Base-by-base conservation (phyloP, 2,329 filamentous ascomycete genomes). In the Pestalotiopsis sp. region DNA sequence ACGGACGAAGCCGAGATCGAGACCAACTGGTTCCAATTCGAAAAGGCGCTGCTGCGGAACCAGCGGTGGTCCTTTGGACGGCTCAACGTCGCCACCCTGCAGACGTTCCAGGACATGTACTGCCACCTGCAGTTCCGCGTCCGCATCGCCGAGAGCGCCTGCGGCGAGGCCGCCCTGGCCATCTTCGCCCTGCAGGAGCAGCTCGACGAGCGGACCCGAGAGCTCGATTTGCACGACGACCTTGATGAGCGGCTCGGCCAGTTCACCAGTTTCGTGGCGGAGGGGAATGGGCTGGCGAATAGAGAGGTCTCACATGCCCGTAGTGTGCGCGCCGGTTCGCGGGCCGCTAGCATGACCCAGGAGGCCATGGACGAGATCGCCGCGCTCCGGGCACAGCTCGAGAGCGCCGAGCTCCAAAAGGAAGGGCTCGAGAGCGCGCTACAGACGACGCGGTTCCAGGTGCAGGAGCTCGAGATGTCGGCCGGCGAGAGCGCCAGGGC, bases 41-140 rank as follows among this genome's bases (percentile, higher is more conserved):
- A 62, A 36, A 62, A 62, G 31, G n/a, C 25, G 3, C 59, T 62
- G 25, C 59, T 62, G 5, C n/a, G 27, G 4, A 36, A 40, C 36
- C 59, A 62, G 31, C 25, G 59, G 27, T 62, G 59, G 59, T 62
- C 59, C 3, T 62, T 36, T 13, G 59, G 59, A n/a, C 14, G 20
- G n/a, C 25, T 62, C 27, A 62, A 62, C 31, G 13, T 62, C 27
- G 27, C 59, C 25, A 62, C 59, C 0, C 31, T 62, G 4, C 13
- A 62, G 27, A 36, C 25, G 17, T 40, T 62, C 17, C 25, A 40
- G 61, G 40, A 45, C 23, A 64, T 64, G 61, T 64, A 64, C 40
- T 23, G 20, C 12, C 61, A 64, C 23, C 61, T 64, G 40, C 20
- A 64, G 38, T 49, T 25, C n/a, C 38, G 61, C 11, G 61, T 52